Percentiles rank a stretch among this genome's conserved stretches.
Evolutionary conservation across 2,329 filamentous ascomycete species (phyloP).

Genomic region (Pseudogymnoascus sp.): DNA sequence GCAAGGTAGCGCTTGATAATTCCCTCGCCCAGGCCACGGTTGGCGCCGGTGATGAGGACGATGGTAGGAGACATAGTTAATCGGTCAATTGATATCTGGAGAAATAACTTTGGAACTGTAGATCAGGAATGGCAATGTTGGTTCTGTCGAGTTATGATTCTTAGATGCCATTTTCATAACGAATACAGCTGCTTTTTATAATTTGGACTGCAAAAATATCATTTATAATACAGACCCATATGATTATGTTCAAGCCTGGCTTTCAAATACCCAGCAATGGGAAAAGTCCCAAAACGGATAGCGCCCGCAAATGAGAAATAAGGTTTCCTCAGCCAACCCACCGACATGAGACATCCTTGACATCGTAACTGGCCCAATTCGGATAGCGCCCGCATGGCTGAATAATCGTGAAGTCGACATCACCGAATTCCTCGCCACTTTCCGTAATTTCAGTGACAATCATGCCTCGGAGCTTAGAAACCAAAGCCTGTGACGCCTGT

Average conservation of each 20-base stretch:
- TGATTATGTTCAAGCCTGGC: not conserved
- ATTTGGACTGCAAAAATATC: not conserved
- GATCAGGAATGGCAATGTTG: not conserved
- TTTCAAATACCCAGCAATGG: not conserved
- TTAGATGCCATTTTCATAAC: not conserved
- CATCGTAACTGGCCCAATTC: not conserved
- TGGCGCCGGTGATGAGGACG: slow-evolving; percentile 28
- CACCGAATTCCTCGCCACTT: not conserved
- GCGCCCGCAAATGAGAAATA: not conserved
- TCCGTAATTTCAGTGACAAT: not conserved
- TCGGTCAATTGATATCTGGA: not conserved
- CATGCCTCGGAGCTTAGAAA: slow-evolving; percentile 10
- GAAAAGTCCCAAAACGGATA: not conserved
- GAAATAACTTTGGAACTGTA: not conserved
- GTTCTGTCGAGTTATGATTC: not conserved
- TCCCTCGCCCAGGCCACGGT: slow-evolving; percentile 25
- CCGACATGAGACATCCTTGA: not conserved
- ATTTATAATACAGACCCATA: not conserved
- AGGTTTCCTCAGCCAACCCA: not conserved
- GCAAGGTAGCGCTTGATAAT: slow-evolving; percentile 28
- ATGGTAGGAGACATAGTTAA: slow-evolving; percentile 6
- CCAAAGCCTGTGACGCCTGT: slow-evolving; percentile 14
- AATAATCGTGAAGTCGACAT: not conserved
- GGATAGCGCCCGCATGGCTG: slow-evolving; percentile 3
- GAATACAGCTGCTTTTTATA: not conserved